These are phyloP conservation scores for Prunus salicina DNA, from an alignment of 306 rosid genomes.

Conservation along the genomic window DNA sequence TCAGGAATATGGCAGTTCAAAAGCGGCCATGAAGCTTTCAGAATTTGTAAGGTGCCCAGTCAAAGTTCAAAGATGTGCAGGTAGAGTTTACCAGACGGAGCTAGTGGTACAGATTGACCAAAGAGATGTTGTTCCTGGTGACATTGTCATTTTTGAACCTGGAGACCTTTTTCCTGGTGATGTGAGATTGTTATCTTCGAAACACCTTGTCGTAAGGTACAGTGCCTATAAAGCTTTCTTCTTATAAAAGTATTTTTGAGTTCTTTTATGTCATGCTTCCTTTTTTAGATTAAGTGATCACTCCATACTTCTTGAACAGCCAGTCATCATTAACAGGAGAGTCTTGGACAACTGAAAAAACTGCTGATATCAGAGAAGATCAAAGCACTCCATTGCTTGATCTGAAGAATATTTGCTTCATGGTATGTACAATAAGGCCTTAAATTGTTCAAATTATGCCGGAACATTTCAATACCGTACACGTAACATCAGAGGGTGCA, in stretches of 20 bases:
- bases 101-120: slow-evolving; percentile 78
- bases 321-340: slow-evolving; percentile 92
- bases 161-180: slow-evolving; percentile 93
- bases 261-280: slow-evolving; percentile 13
- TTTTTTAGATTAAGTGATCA: slow-evolving; percentile 10
- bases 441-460: background rate
- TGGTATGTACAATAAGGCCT: slow-evolving; percentile 43
- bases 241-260: slow-evolving; percentile 8
- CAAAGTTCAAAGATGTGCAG: slow-evolving; percentile 87
- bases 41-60: slow-evolving; percentile 66
- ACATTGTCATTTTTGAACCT: slow-evolving; percentile 81
- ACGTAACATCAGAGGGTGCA: background rate
- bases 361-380: slow-evolving; percentile 62
- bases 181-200: slow-evolving; percentile 68
- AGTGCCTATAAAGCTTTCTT: slow-evolving; percentile 3
- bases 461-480: background rate
- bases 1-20: slow-evolving; percentile 78
- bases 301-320: slow-evolving; percentile 51
- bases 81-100: slow-evolving; percentile 74
- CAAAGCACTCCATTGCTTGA: slow-evolving; percentile 62
- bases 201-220: slow-evolving; percentile 83
- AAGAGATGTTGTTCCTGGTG: slow-evolving; percentile 81
- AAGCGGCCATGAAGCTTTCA: slow-evolving; percentile 81
- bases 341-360: slow-evolving; percentile 62
- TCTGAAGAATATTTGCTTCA: slow-evolving; percentile 75